A percentile compares a stretch with the other conserved stretches of the same genome.
These are phyloP conservation scores for Lizonia empirigonia DNA, from an alignment of 2,329 filamentous ascomycete species.

Conservation along the genomic window DNA sequence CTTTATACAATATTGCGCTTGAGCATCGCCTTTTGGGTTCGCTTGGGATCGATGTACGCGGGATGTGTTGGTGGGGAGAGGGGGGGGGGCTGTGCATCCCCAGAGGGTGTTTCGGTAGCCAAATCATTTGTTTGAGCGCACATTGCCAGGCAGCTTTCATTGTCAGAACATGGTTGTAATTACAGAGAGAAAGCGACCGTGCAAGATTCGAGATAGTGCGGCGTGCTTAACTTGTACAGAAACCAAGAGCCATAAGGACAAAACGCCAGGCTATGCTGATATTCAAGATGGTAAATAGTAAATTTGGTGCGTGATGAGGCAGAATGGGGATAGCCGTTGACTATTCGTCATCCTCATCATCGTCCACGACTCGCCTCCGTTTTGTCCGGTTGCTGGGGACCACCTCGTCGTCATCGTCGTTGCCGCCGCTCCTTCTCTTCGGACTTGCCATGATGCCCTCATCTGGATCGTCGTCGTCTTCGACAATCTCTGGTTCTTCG, in stretches of 20 bases:
- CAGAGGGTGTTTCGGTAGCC: no score
- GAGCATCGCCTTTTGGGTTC: no score
- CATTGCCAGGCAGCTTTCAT: no score
- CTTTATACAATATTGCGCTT: no score
- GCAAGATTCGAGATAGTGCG: not conserved
- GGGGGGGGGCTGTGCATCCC: no score
- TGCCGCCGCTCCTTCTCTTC: constrained; percentile 46
- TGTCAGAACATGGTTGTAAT: no score
- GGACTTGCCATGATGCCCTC: constrained; percentile 53
- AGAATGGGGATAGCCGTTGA: not conserved
- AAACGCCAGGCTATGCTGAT: constrained; percentile 35
- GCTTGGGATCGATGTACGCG: no score
- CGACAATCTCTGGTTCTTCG: constrained; percentile 68
- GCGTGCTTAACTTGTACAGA: not conserved
- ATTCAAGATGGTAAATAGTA: constrained; percentile 12
- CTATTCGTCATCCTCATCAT: constrained; percentile 56
- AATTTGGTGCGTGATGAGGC: no score
- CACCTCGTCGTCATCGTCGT: constrained; percentile 44
- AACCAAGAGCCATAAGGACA: not conserved
- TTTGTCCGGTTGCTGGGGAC: constrained; percentile 40
- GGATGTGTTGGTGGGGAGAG: no score
- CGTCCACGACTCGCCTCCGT: constrained; percentile 54
- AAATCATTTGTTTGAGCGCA: no score
- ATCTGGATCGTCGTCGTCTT: constrained; percentile 61
- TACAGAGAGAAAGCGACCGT: no score